Base-by-base conservation (phyloP, 1,284 basidiomycete species). In the Retiboletus flavoniger region DNA sequence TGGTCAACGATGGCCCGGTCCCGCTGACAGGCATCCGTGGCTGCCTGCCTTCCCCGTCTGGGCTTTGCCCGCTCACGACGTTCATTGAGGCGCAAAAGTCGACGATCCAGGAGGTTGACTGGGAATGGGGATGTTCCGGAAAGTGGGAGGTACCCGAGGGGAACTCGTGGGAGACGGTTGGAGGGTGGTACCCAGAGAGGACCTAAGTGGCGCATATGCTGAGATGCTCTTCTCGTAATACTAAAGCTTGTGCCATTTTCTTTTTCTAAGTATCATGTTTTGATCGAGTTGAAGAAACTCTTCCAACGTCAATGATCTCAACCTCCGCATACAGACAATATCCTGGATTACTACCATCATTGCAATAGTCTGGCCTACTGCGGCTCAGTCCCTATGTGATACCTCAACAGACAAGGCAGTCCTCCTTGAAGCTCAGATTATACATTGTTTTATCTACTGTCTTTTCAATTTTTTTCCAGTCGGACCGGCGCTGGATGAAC, bases 391-490 rank as follows among this genome's bases (percentile, higher is more conserved):
- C 34, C 9, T 4, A 13, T 5, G 2, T 28, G 24, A 35, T 36
- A 26, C 7, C 24, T 57, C 54, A 60, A 44, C 40, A 40, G 53
- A 89, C 70, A 31, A 87, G 68, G 76, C 93, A 95, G 69, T 95
- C 93, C 69, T 95, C 93, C 67, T 88, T 91, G 65, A 95, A 93
- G 62, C 90, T 93, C 53, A 95, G 72, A 66, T 93, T 94, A 74
- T 95, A 96, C 93, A 96, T 91, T 50, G 91, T 87, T 76, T 95
- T 94, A 75, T 97, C 94, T 41, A 97, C 95, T 16, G 84, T 87
- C 71, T 93, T 95, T 70, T 97, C 93, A 60, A 97, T 97, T 75
- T 91, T 93, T 75, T 96, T 95, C 95, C 95, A 97, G 71, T 98
- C 95, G 5, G 91, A 89, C 38, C 95, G 80, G 14, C 94, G 77